Conservation (phyloP, 176 grass and related monocot species). For the Saccharum spontaneum region DNA sequence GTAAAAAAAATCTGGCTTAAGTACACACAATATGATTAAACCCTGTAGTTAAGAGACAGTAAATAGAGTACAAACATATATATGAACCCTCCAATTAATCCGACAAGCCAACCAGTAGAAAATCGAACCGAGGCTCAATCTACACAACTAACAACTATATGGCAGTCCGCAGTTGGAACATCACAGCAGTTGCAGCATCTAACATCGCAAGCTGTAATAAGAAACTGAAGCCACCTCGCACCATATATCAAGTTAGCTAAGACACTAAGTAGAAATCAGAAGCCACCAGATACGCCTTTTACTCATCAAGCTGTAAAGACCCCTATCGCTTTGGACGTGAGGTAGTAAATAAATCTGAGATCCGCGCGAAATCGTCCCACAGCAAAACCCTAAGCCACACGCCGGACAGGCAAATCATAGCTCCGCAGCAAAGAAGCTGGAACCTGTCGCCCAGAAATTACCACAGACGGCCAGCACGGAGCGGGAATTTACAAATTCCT, state of each 20-base stretch:
- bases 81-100: not conserved
- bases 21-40: not conserved
- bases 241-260: not conserved
- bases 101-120: not conserved
- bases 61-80: not conserved
- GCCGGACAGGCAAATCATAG: not conserved
- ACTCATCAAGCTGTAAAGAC: not conserved
- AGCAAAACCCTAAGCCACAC: not conserved
- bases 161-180: too few species aligned
- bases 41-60: not conserved
- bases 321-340: not conserved
- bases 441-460: not conserved
- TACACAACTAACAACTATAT: not conserved
- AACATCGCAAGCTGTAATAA: not conserved
- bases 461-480: not conserved
- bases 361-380: not conserved
- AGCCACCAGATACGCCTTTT: not conserved
- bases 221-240: not conserved
- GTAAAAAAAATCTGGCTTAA: too few species aligned
- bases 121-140: not conserved
- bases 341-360: not conserved
- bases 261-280: too few species aligned
- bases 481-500: not conserved
- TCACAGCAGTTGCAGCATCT: not conserved
- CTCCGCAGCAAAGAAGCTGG: fast-evolving